Conservation (phyloP, 371 early-diverging fungal genomes). For the Apophysomyces sp. region DNA sequence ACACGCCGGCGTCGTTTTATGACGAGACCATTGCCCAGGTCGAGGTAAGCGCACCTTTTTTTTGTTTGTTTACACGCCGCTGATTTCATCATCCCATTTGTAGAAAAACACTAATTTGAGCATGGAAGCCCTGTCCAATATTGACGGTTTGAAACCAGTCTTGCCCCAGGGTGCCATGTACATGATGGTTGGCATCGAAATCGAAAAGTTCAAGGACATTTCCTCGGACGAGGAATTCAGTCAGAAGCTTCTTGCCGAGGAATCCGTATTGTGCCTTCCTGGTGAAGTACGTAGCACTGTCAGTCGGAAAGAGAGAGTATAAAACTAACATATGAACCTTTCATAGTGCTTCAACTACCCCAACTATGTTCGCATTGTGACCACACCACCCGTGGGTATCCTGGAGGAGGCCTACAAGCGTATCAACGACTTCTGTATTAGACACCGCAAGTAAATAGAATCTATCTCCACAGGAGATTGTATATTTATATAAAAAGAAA, state of each 20-base stretch:
- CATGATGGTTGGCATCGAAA: slow-evolving; percentile 83
- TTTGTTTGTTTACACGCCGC: too few relatives aligned
- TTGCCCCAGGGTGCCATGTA: slow-evolving; percentile 94
- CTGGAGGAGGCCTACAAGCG: slow-evolving; percentile 75
- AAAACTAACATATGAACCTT: too few relatives aligned
- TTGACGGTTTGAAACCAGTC: slow-evolving; percentile 77
- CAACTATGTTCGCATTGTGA: slow-evolving; percentile 79
- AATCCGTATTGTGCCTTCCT: slow-evolving; percentile 84
- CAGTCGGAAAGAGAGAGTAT: too few relatives aligned
- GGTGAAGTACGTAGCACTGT: slow-evolving; percentile 59
- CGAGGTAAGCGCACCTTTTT: slow-evolving; percentile 34
- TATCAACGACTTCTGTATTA: slow-evolving; percentile 78
- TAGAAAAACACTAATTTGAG: slow-evolving; percentile 70
- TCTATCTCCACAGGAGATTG: not conserved
- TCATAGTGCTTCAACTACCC: slow-evolving; percentile 78
- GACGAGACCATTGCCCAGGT: slow-evolving; percentile 69
- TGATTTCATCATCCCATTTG: not conserved
- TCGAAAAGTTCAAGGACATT: slow-evolving; percentile 74
- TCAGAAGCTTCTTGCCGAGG: slow-evolving; percentile 80
- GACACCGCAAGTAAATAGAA: slow-evolving; percentile 49
- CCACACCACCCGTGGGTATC: slow-evolving; percentile 75
- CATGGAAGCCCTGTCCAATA: slow-evolving; percentile 55
- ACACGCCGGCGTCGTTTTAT: slow-evolving; percentile 70
- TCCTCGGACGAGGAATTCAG: slow-evolving; percentile 78
- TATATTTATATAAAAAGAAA: not conserved